phyloP scores from a whole-genome alignment of 2,329 filamentous ascomycete genomes.

The Corinectria fuckeliana region DNA sequence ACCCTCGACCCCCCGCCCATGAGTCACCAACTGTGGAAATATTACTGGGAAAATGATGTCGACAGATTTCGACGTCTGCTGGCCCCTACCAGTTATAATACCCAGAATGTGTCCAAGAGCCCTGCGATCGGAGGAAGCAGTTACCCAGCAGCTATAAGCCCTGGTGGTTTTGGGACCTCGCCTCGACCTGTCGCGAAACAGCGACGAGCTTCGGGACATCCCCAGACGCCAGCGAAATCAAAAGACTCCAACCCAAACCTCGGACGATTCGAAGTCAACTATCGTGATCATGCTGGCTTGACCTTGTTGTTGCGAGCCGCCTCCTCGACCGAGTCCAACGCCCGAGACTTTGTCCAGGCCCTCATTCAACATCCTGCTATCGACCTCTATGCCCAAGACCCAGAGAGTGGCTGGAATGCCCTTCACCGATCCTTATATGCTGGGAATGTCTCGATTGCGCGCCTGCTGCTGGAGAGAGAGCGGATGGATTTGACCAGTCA shows the following conservation, averaged over 20 bases:
- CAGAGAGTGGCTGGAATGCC: constrained; percentile 94
- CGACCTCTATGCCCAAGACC: constrained; percentile 86
- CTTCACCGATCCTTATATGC: constrained; percentile 89
- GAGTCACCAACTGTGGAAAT: constrained; percentile 97
- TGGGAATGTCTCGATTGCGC: constrained; percentile 86
- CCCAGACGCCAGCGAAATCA: constrained; percentile 49
- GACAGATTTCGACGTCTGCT: constrained; percentile 90
- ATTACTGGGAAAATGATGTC: constrained; percentile 97
- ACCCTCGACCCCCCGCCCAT: constrained; percentile 60
- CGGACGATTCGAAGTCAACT: constrained; percentile 76
- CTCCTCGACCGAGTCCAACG: constrained; percentile 73
- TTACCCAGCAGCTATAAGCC: constrained; percentile 46
- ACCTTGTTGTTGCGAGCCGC: constrained; percentile 86
- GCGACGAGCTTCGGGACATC: constrained; percentile 60
- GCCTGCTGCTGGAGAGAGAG: constrained; percentile 81
- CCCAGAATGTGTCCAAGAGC: constrained; percentile 62
- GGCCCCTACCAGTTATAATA: constrained; percentile 69
- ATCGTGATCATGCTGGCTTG: constrained; percentile 79
- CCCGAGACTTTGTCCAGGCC: constrained; percentile 76
- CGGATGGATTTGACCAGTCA: constrained; percentile 67
- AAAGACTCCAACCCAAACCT: constrained; percentile 54
- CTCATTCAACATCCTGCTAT: constrained; percentile 82
- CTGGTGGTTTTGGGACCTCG: constrained; percentile 54
- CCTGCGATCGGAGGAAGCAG: constrained; percentile 49
- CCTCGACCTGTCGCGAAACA: constrained; percentile 57